phyloP scores from a whole-genome alignment of 768 basidiomycete genomes.

The Asterophora lycoperdoides region DNA sequence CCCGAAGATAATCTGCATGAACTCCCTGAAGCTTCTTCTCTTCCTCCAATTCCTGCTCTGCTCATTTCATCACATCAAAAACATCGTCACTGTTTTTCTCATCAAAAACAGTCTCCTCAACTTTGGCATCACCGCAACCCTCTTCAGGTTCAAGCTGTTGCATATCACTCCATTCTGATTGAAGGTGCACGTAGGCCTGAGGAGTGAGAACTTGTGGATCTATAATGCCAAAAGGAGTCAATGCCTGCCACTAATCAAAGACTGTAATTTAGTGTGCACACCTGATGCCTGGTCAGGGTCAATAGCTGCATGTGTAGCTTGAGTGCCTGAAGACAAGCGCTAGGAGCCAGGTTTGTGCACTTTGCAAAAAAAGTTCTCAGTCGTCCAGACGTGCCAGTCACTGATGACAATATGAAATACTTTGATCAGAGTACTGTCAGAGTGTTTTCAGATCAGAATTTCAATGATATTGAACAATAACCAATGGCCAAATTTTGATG shows the following conservation, averaged over 20 bases:
- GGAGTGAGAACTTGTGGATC: not conserved
- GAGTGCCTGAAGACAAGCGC: not conserved
- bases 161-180: not conserved
- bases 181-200: not conserved
- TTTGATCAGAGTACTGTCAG: no score
- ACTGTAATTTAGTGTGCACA: not conserved
- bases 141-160: not conserved
- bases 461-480: no score
- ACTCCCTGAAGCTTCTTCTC: not conserved
- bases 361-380: not conserved
- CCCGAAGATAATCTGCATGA: not conserved
- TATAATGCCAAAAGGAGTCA: not conserved
- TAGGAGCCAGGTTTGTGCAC: not conserved
- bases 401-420: no score
- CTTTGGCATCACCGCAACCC: not conserved
- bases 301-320: not conserved
- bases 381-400: not conserved
- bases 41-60: not conserved
- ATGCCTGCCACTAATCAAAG: not conserved
- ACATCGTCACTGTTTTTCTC: not conserved
- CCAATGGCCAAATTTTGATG: no score
- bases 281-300: not conserved
- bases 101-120: conserved; percentile 2
- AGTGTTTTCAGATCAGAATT: no score
- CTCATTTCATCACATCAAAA: not conserved